These are phyloP conservation scores for Cyberlindnera amylophila DNA, from an alignment of 805 yeast species.

Conservation along the genomic window DNA sequence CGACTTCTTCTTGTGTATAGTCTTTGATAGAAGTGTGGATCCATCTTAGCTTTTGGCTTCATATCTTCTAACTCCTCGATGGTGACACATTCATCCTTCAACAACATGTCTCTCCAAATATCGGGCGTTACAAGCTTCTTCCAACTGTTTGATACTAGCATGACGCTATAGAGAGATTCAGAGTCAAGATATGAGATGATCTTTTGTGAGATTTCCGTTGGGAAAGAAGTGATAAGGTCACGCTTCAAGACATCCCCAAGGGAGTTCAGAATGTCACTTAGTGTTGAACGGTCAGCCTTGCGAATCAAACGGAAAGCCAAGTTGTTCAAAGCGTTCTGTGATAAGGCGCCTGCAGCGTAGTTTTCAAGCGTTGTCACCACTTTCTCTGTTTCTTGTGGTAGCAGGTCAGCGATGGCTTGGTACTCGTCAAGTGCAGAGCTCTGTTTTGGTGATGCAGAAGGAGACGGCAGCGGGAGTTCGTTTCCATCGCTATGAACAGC, in stretches of 20 bases:
- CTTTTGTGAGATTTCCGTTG: slow-evolving; percentile 66
- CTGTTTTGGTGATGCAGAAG: slow-evolving; percentile 58
- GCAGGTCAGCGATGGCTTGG: slow-evolving; percentile 13
- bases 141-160: slow-evolving; percentile 72
- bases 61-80: slow-evolving; percentile 40
- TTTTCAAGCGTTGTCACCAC: slow-evolving; percentile 15
- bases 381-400: slow-evolving; percentile 4
- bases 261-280: slow-evolving; percentile 54
- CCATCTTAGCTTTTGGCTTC: slow-evolving; percentile 1
- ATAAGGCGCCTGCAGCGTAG: slow-evolving; percentile 28
- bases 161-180: slow-evolving; percentile 53
- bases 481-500: slow-evolving; percentile 6
- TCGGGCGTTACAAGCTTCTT: slow-evolving; percentile 52
- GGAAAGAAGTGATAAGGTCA: slow-evolving; percentile 69
- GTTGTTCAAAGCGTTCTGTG: slow-evolving; percentile 44
- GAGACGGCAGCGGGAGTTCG: slow-evolving; percentile 65
- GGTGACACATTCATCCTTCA: slow-evolving; percentile 57
- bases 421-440: slow-evolving; percentile 19
- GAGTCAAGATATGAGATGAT: slow-evolving; percentile 65
- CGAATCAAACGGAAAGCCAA: slow-evolving; percentile 53
- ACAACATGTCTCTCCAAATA: slow-evolving; percentile 68
- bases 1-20: slow-evolving; percentile 23
- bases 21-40: slow-evolving; percentile 12
- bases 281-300: slow-evolving; percentile 52
- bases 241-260: slow-evolving; percentile 58